Conservation (phyloP, 1,139 yeast species). For the Saccharomycopsis hybrid region DNA sequence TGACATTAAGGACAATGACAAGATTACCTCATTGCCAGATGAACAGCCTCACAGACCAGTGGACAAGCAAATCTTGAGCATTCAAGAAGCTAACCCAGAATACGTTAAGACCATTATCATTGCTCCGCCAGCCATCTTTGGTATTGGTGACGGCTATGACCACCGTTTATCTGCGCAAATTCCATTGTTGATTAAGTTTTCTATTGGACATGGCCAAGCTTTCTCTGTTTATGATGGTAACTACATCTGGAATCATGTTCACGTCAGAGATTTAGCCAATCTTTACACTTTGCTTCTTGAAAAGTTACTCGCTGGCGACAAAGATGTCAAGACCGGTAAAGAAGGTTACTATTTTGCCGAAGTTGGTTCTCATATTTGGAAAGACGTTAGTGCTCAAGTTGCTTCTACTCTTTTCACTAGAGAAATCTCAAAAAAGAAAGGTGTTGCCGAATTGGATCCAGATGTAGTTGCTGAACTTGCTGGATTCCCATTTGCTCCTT, state of each 20-base stretch:
- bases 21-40: constrained; percentile 30
- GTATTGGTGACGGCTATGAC: constrained; percentile 32
- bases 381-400: constrained; percentile 29
- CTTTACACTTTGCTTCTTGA: constrained; percentile 29
- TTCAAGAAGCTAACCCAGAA: constrained; percentile 20
- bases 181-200: constrained; percentile 28
- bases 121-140: constrained; percentile 10
- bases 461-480: constrained; percentile 23
- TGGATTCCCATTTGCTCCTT: constrained; percentile 26
- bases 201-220: constrained; percentile 29
- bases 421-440: constrained; percentile 23
- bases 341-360: constrained; percentile 37
- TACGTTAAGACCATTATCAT: constrained; percentile 8
- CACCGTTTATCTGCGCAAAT: constrained; percentile 32
- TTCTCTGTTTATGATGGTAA: constrained; percentile 33
- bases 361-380: constrained; percentile 32
- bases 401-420: constrained; percentile 25
- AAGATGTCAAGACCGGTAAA: constrained; percentile 30
- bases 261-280: constrained; percentile 35
- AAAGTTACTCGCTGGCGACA: constrained; percentile 26
- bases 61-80: constrained; percentile 32
- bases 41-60: constrained; percentile 36
- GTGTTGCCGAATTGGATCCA: constrained; percentile 25
- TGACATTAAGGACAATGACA: constrained; percentile 31
- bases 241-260: constrained; percentile 35